A percentile compares a stretch with the other conserved stretches of the same genome.
Conservation (phyloP, 768 basidiomycete species). For the Rhizopogon roseolus region DNA sequence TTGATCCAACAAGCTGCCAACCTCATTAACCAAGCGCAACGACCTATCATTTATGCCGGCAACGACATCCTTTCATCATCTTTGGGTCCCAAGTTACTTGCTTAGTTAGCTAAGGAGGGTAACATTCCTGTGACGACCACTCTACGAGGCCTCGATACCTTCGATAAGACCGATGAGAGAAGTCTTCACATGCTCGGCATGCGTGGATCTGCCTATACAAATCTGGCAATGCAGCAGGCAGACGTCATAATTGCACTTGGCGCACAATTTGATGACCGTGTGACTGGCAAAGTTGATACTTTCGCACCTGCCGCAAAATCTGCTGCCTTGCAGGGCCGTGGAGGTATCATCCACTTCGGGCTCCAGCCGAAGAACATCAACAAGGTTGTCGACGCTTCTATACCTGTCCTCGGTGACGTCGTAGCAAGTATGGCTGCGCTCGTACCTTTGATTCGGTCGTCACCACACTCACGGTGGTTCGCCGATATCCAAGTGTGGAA, state of each 20-base stretch:
- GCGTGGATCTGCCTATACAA: constrained; percentile 98
- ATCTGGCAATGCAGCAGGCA: constrained; percentile 95
- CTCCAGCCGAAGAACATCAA: constrained; percentile 98
- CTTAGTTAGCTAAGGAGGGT: constrained; percentile 71
- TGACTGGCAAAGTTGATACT: constrained; percentile 82
- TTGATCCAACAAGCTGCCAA: constrained; percentile 80
- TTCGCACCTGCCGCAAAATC: constrained; percentile 90
- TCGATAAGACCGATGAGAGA: constrained; percentile 83
- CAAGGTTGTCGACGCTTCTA: constrained; percentile 94
- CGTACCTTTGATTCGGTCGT: constrained; percentile 68
- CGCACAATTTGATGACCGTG: constrained; percentile 95
- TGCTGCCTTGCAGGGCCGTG: constrained; percentile 80
- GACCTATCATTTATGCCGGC: constrained; percentile 91
- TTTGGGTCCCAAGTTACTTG: constrained; percentile 81
- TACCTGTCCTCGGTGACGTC: constrained; percentile 94
- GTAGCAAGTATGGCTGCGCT: constrained; percentile 75
- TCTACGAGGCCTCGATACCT: constrained; percentile 91
- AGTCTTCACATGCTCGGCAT: constrained; percentile 98
- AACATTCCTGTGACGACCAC: constrained; percentile 99
- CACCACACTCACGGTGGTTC: constrained; percentile 78
- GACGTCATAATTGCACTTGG: constrained; percentile 98
- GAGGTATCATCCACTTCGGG: constrained; percentile 99
- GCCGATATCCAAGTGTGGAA: constrained; percentile 83
- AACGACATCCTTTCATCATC: too few species aligned
- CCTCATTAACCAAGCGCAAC: constrained; percentile 88